phyloP scores from a whole-genome alignment of 1,284 basidiomycete genomes.

The Malassezia cuniculi region DNA sequence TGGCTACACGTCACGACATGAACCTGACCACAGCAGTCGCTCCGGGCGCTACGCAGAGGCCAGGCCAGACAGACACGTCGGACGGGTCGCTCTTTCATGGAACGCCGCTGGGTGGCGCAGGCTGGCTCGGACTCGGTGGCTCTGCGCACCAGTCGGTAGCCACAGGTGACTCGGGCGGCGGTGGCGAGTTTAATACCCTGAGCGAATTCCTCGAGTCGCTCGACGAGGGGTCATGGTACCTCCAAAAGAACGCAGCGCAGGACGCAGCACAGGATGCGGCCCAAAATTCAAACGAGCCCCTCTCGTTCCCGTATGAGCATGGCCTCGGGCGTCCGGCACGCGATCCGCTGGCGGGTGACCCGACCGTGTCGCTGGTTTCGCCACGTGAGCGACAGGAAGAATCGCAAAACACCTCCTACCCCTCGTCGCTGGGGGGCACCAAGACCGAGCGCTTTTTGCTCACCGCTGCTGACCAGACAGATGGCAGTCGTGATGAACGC shows the following conservation, averaged over 20 bases:
- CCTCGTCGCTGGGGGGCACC: constrained; percentile 18
- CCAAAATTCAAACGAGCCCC: too few relatives aligned
- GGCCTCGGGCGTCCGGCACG: too few relatives aligned
- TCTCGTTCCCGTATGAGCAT: too few relatives aligned
- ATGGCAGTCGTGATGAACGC: constrained; percentile 77
- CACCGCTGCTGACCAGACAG: constrained; percentile 86
- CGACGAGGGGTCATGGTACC: too few relatives aligned
- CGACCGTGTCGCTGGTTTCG: too few relatives aligned
- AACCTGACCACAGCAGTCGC: not conserved
- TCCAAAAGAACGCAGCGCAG: too few relatives aligned
- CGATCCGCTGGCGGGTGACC: too few relatives aligned
- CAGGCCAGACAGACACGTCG: constrained; percentile 6
- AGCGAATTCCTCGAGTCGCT: constrained; percentile 39
- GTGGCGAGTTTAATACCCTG: constrained; percentile 34
- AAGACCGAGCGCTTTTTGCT: constrained; percentile 68
- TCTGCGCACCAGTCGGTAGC: constrained; percentile 14
- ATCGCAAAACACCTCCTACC: constrained; percentile 14
- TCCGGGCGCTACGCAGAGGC: not conserved
- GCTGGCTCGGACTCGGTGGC: constrained; percentile 38
- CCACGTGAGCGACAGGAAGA: not conserved
- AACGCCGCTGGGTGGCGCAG: constrained; percentile 28
- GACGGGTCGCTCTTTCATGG: constrained; percentile 6
- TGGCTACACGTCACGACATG: too few relatives aligned
- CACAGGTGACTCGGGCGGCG: constrained; percentile 32
- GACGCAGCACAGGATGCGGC: too few relatives aligned